Percentiles rank a stretch among this genome's conserved stretches.
Evolutionary conservation across 129 eudicot species (phyloP).

Genomic region (Lactuca sativa): DNA sequence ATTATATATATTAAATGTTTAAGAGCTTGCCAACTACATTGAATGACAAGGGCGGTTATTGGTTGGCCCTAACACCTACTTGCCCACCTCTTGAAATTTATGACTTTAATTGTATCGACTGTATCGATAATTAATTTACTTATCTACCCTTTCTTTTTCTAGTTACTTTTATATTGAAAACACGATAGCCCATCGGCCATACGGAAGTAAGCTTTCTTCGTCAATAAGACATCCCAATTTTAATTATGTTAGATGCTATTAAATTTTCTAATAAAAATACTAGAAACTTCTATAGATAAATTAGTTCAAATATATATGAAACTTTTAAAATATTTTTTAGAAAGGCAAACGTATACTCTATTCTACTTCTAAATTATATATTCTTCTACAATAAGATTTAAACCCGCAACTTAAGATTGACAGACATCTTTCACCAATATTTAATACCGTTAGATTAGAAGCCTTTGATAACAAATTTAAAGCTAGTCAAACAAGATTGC

Average conservation of each 20-base stretch:
- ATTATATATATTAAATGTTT: too few relatives aligned
- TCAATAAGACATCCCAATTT: background rate
- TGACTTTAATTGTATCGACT: constrained; percentile 26
- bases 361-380: too few relatives aligned
- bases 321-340: too few relatives aligned
- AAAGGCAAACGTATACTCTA: too few relatives aligned
- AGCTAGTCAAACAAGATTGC: background rate
- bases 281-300: background rate
- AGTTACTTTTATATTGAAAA: background rate
- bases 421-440: too few relatives aligned
- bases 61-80: constrained; percentile 29
- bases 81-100: constrained; percentile 19
- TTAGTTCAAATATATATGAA: background rate
- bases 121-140: constrained; percentile 1
- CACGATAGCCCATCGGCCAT: background rate
- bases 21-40: constrained; percentile 30
- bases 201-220: background rate
- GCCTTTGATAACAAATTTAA: background rate
- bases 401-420: too few relatives aligned
- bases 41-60: constrained; percentile 29
- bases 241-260: background rate
- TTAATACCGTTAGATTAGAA: too few relatives aligned
- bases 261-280: background rate
- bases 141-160: background rate
- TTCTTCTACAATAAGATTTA: too few relatives aligned